Percentiles rank a stretch among this genome's conserved stretches.
These are phyloP conservation scores for Aechmea fasciata DNA, from an alignment of 176 grass and related monocot genomes.

Conservation along the genomic window DNA sequence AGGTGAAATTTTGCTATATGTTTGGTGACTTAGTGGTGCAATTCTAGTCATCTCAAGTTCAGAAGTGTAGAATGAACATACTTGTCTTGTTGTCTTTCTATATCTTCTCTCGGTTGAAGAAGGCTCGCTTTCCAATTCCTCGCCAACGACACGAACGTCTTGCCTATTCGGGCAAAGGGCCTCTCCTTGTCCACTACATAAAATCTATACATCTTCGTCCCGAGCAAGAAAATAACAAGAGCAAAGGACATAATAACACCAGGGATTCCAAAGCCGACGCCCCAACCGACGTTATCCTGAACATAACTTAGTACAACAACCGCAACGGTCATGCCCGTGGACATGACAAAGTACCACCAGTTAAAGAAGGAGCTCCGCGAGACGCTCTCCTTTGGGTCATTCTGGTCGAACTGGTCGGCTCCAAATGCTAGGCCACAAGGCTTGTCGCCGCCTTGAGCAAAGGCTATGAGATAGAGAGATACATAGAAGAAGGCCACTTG, in stretches of 20 bases:
- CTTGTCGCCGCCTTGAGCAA: background rate
- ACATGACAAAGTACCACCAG: slow-evolving; percentile 53
- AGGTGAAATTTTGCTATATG: no score
- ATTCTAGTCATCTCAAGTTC: no score
- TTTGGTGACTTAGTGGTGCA: no score
- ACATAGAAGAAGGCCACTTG: background rate
- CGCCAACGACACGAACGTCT: slow-evolving; percentile 14
- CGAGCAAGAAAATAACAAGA: slow-evolving; percentile 40
- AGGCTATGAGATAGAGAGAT: slow-evolving; percentile 1
- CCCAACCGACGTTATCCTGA: slow-evolving; percentile 36
- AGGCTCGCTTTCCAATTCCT: background rate
- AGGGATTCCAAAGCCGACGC: slow-evolving; percentile 43
- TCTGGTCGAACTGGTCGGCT: background rate
- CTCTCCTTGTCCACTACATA: slow-evolving; percentile 15
- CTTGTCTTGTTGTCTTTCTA: background rate
- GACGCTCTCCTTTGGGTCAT: slow-evolving; percentile 18
- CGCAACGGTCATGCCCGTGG: slow-evolving; percentile 18
- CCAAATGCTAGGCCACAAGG: background rate
- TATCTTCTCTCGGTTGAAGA: slow-evolving; percentile 13
- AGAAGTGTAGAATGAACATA: background rate
- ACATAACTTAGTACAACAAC: slow-evolving; percentile 40
- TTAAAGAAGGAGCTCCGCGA: slow-evolving; percentile 52
- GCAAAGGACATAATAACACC: slow-evolving; percentile 33
- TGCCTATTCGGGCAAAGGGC: slow-evolving; percentile 15
- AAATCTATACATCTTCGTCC: slow-evolving; percentile 29